These are phyloP conservation scores for Protomyces inouyei DNA, from an alignment of 1,139 yeast species.

Conservation along the genomic window DNA sequence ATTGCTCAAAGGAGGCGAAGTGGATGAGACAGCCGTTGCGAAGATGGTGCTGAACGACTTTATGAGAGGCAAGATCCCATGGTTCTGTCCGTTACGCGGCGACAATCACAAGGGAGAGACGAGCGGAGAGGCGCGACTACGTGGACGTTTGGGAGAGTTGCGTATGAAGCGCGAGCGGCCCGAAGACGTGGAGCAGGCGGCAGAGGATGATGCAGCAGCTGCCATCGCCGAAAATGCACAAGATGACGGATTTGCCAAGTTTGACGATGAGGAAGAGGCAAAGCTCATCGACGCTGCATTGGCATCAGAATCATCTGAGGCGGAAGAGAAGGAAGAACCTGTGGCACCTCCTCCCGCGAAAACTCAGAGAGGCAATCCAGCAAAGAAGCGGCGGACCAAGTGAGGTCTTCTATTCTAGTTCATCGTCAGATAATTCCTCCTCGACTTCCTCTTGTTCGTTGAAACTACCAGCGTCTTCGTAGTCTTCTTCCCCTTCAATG, in stretches of 20 bases:
- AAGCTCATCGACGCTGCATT: background rate
- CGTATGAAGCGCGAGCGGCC: slow-evolving; percentile 30
- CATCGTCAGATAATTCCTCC: background rate
- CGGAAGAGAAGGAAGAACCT: background rate
- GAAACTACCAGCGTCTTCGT: background rate
- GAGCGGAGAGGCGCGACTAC: slow-evolving; percentile 14
- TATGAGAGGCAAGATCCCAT: slow-evolving; percentile 94
- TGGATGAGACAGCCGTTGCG: slow-evolving; percentile 90
- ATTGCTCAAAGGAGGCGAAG: slow-evolving; percentile 93
- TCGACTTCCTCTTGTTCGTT: background rate
- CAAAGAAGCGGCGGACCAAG: slow-evolving; percentile 2
- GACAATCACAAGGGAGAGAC: slow-evolving; percentile 28
- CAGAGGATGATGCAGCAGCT: slow-evolving; percentile 31
- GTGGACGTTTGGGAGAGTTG: slow-evolving; percentile 23
- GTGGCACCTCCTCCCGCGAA: background rate
- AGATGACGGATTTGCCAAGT: slow-evolving; percentile 1
- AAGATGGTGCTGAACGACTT: slow-evolving; percentile 88
- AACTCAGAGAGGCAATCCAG: background rate
- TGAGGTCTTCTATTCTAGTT: background rate
- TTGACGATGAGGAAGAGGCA: slow-evolving; percentile 17
- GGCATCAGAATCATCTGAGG: background rate
- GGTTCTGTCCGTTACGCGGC: slow-evolving; percentile 92
- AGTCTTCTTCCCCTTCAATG: slow-evolving; percentile 8
- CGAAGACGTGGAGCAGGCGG: slow-evolving; percentile 32
- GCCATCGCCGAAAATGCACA: slow-evolving; percentile 24